phyloP scores from a whole-genome alignment of 331 rosid genomes.

The Cydonia oblonga region DNA sequence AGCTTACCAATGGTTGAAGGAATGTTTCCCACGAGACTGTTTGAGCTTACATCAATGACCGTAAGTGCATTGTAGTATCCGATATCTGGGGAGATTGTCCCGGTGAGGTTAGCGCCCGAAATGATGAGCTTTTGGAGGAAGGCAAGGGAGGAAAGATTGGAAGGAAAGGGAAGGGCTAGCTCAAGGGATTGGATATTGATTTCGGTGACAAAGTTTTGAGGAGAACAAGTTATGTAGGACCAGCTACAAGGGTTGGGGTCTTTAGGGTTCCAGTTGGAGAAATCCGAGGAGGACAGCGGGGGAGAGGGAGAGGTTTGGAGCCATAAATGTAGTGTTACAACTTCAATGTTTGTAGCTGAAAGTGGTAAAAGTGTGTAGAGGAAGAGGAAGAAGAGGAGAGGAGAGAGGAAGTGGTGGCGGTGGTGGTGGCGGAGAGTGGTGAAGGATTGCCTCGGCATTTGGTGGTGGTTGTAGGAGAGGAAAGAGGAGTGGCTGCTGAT shows the following conservation, averaged over 20 bases:
- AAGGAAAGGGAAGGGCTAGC: conserved; percentile 50
- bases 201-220: conserved; percentile 34
- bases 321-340: conserved; percentile 43
- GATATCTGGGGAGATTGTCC: conserved; percentile 36
- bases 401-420: background rate
- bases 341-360: conserved; percentile 32
- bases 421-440: conserved; percentile 18
- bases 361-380: conserved; percentile 4
- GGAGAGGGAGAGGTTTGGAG: conserved; percentile 27
- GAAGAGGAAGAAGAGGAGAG: conserved; percentile 10
- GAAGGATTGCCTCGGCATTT: conserved; percentile 40
- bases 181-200: conserved; percentile 34
- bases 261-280: conserved; percentile 42
- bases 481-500: conserved; percentile 34
- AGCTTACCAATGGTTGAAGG: too few relatives aligned
- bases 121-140: conserved; percentile 45
- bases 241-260: conserved; percentile 55
- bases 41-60: too few relatives aligned
- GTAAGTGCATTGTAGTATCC: too few relatives aligned
- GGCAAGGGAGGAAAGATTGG: conserved; percentile 39
- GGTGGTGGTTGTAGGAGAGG: conserved; percentile 41
- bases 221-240: conserved; percentile 50
- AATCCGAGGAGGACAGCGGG: conserved; percentile 5
- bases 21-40: too few relatives aligned
- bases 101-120: conserved; percentile 52